Conservation (phyloP, 2,329 filamentous ascomycete genomes). For the Lachnellula arida region DNA sequence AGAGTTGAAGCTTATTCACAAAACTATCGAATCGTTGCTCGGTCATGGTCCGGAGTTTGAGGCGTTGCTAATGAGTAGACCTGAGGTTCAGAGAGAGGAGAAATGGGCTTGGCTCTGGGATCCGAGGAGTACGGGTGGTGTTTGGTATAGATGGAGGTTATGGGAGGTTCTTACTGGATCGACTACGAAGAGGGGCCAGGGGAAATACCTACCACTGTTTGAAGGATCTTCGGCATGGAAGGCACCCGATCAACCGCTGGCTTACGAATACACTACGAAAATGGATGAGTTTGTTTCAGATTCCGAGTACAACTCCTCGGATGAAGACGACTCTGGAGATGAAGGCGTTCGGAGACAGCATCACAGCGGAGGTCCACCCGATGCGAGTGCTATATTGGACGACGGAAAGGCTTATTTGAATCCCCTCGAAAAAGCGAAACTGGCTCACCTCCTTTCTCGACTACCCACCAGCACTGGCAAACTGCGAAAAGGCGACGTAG, state of each 20-base stretch:
- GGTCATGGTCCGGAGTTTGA: conserved; percentile 84
- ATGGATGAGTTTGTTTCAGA: conserved; percentile 80
- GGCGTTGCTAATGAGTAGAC: conserved; percentile 81
- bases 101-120: conserved; percentile 96
- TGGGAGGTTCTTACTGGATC: conserved; percentile 79
- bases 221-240: conserved; percentile 76
- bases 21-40: conserved; percentile 74
- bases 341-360: conserved; percentile 38
- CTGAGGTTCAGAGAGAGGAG: conserved; percentile 78
- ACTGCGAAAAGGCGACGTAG: conserved; percentile 79
- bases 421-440: conserved; percentile 76
- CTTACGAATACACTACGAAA: conserved; percentile 73
- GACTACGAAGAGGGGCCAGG: conserved; percentile 41
- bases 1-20: conserved; percentile 80
- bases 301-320: conserved; percentile 79
- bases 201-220: conserved; percentile 62
- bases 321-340: conserved; percentile 68
- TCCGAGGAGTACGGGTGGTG: conserved; percentile 67
- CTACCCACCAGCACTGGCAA: conserved; percentile 71
- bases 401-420: conserved; percentile 59
- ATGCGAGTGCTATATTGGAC: conserved; percentile 25
- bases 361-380: conserved; percentile 40
- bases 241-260: conserved; percentile 65
- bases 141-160: conserved; percentile 90
- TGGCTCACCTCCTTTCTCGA: conserved; percentile 77